Percentiles rank a stretch among this genome's conserved stretches.
Conservation (phyloP, 495 filamentous ascomycete genomes). For the Aspergillus cristatus region DNA sequence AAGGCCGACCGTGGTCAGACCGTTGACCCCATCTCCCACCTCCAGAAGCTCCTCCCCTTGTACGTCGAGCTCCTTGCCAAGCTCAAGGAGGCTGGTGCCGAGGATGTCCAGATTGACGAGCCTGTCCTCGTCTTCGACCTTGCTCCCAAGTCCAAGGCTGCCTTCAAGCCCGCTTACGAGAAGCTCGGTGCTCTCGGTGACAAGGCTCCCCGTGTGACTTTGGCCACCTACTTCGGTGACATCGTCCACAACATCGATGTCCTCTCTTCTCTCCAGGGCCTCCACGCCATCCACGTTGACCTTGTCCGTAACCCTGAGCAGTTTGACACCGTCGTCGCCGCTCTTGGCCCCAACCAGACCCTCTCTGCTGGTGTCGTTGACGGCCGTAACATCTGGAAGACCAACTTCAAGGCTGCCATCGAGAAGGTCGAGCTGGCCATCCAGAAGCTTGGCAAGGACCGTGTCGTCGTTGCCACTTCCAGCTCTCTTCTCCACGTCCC, state of each 20-base stretch:
- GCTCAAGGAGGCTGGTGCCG: slow-evolving; percentile 92
- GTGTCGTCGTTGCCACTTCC: slow-evolving; percentile 92
- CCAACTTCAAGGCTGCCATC: slow-evolving; percentile 86
- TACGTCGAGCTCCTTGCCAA: slow-evolving; percentile 83
- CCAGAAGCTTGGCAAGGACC: slow-evolving; percentile 88
- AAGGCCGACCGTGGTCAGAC: slow-evolving; percentile 93
- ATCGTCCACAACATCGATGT: slow-evolving; percentile 97
- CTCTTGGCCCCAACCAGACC: slow-evolving; percentile 74
- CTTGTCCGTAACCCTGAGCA: slow-evolving; percentile 96
- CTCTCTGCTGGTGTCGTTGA: slow-evolving; percentile 95
- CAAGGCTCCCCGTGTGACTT: slow-evolving; percentile 68
- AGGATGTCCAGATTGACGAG: slow-evolving; percentile 95
- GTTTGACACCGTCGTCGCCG: slow-evolving; percentile 66
- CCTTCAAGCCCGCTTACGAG: slow-evolving; percentile 96
- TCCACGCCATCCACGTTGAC: slow-evolving; percentile 86
- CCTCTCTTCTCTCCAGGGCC: slow-evolving; percentile 54
- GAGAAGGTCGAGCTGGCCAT: slow-evolving; percentile 79
- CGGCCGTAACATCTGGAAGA: slow-evolving; percentile 99
- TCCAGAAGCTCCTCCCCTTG: slow-evolving; percentile 82
- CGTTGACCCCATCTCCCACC: slow-evolving; percentile 84
- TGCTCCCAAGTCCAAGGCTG: slow-evolving; percentile 74
- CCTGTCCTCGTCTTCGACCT: slow-evolving; percentile 92
- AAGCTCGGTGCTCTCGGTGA: slow-evolving; percentile 65
- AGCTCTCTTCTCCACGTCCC: slow-evolving; percentile 95
- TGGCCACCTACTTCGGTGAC: slow-evolving; percentile 98